A percentile compares a stretch with the other conserved stretches of the same genome.
phyloP scores from a whole-genome alignment of 2,329 filamentous ascomycete species.

The Periconia digitata region DNA sequence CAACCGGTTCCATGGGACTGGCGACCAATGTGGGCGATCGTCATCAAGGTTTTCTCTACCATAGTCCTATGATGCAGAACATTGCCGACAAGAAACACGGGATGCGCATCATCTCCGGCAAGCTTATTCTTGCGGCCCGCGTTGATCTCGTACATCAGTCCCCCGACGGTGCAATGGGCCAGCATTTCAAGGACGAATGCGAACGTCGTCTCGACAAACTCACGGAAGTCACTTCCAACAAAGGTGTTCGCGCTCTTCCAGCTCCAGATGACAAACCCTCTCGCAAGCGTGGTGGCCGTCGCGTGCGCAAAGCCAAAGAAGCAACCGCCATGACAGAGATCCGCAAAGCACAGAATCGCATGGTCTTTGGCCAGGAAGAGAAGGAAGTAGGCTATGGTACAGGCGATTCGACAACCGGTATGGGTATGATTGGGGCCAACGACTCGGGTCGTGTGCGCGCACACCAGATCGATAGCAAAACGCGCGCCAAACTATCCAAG shows the following conservation, averaged over 20 bases:
- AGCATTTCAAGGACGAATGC: constrained; percentile 79
- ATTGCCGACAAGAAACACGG: constrained; percentile 92
- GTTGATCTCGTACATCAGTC: constrained; percentile 84
- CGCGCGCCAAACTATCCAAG: constrained; percentile 87
- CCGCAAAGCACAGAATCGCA: constrained; percentile 91
- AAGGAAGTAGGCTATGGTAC: constrained; percentile 88
- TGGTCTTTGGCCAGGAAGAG: constrained; percentile 96
- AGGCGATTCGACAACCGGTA: constrained; percentile 79
- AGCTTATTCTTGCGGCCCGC: constrained; percentile 89
- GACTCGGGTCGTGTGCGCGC: constrained; percentile 88
- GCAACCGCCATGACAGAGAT: constrained; percentile 96
- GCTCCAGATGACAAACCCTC: constrained; percentile 94
- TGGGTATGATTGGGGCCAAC: constrained; percentile 92
- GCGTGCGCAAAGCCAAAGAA: constrained; percentile 93
- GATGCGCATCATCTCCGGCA: constrained; percentile 91
- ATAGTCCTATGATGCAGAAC: constrained; percentile 83
- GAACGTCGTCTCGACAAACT: constrained; percentile 88
- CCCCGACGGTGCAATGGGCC: constrained; percentile 78
- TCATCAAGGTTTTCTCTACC: constrained; percentile 90
- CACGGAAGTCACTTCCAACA: constrained; percentile 87
- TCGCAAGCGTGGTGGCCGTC: constrained; percentile 85
- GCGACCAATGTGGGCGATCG: constrained; percentile 90
- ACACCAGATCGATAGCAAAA: constrained; percentile 88
- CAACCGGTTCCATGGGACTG: constrained; percentile 72
- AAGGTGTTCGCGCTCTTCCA: constrained; percentile 81